Evolutionary conservation across 805 yeast genomes (phyloP).

Genomic region (Ogataea philodendri): DNA sequence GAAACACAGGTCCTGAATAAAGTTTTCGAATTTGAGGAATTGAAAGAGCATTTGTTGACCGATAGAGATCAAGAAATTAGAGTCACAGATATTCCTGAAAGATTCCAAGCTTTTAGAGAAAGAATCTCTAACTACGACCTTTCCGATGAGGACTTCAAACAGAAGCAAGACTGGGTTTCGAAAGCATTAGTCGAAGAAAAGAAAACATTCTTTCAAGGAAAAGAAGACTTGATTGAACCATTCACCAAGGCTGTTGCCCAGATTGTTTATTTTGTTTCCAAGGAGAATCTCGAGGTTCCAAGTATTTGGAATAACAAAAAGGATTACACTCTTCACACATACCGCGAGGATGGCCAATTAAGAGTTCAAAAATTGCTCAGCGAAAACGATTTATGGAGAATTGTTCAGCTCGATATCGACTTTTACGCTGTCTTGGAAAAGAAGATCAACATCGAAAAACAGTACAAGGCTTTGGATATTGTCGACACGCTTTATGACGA

Average conservation of each 20-base stretch:
- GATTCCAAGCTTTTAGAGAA: constrained; percentile 76
- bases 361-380: constrained; percentile 52
- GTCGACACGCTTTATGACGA: constrained; percentile 59
- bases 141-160: constrained; percentile 61
- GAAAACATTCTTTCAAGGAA: constrained; percentile 38
- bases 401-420: constrained; percentile 81
- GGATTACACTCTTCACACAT: constrained; percentile 70
- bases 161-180: constrained; percentile 82
- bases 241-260: constrained; percentile 69
- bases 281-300: constrained; percentile 86
- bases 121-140: constrained; percentile 67
- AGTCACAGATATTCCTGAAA: constrained; percentile 85
- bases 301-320: constrained; percentile 94
- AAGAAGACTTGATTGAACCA: constrained; percentile 39
- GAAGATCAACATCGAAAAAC: constrained; percentile 52
- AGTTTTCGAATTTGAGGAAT: constrained; percentile 91
- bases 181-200: constrained; percentile 60
- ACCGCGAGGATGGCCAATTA: constrained; percentile 40
- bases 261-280: constrained; percentile 67
- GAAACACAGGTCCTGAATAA: constrained; percentile 67
- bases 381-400: constrained; percentile 91
- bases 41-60: constrained; percentile 86
- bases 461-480: constrained; percentile 51
- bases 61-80: constrained; percentile 89
- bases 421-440: constrained; percentile 82